Conservation (phyloP, 2,329 filamentous ascomycete genomes). For the Colletotrichum cuscutae region DNA sequence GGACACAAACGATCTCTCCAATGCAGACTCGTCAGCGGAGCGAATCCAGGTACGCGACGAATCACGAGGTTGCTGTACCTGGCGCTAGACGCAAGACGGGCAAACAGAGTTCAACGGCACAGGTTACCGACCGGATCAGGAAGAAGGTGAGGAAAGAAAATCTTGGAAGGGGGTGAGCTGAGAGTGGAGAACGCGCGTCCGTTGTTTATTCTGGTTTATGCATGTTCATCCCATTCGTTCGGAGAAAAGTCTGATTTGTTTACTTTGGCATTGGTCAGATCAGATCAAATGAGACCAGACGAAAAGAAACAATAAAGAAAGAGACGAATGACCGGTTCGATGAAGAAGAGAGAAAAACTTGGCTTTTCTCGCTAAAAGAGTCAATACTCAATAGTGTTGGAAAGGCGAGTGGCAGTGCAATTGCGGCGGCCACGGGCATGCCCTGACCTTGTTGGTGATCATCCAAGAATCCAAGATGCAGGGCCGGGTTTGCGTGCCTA, state of each 20-base stretch:
- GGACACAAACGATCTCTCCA: neutral
- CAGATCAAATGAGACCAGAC: neutral
- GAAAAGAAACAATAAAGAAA: neutral
- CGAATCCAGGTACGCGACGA: conserved; percentile 6
- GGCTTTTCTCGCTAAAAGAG: neutral
- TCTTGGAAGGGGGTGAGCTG: neutral
- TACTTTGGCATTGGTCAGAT: neutral
- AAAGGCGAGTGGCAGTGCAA: neutral
- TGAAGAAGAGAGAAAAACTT: neutral
- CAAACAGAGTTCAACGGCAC: neutral
- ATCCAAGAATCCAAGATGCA: neutral
- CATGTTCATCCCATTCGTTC: neutral
- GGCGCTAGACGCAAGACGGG: conserved; percentile 9
- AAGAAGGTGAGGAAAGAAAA: neutral
- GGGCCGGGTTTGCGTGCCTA: neutral
- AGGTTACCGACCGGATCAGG: neutral
- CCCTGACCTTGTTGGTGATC: neutral
- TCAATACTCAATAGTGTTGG: neutral
- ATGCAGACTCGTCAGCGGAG: too few relatives aligned
- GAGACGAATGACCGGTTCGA: neutral
- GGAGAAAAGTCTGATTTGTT: neutral
- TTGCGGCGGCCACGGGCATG: neutral
- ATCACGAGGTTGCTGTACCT: conserved; percentile 12
- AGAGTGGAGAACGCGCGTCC: neutral
- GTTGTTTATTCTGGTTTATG: neutral